phyloP scores from a whole-genome alignment of 371 early-diverging fungal species.

The Circinella minor region DNA sequence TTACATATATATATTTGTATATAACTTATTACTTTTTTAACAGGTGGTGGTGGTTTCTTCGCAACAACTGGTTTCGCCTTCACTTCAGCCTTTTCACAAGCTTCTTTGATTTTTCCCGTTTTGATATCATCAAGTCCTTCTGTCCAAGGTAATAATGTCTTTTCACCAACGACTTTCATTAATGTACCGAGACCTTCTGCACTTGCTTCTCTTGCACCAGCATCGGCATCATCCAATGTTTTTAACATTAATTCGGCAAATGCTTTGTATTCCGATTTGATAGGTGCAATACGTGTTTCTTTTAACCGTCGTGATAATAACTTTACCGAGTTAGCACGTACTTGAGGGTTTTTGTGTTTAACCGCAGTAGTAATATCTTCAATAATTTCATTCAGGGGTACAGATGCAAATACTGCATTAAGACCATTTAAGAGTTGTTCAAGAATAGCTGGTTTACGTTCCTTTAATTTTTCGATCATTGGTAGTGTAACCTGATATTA shows the following conservation, averaged over 20 bases:
- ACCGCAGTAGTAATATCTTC: slow-evolving; percentile 75
- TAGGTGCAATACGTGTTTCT: slow-evolving; percentile 67
- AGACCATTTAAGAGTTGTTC: slow-evolving; percentile 81
- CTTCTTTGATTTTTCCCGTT: slow-evolving; percentile 86
- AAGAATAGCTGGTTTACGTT: slow-evolving; percentile 87
- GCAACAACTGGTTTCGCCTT: slow-evolving; percentile 60
- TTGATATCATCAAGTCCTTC: slow-evolving; percentile 90
- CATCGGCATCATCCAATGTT: slow-evolving; percentile 86
- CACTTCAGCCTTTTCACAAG: slow-evolving; percentile 81
- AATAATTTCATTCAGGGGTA: slow-evolving; percentile 61
- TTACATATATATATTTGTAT: too few species aligned
- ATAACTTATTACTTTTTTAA: slow-evolving; percentile 25
- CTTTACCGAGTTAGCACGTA: slow-evolving; percentile 75
- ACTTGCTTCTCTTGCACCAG: slow-evolving; percentile 84
- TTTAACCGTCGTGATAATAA: slow-evolving; percentile 77
- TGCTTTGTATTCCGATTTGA: slow-evolving; percentile 80
- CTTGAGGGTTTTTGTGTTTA: slow-evolving; percentile 93
- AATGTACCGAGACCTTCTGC: slow-evolving; percentile 91
- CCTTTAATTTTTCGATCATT: slow-evolving; percentile 91
- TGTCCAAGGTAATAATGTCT: slow-evolving; percentile 68
- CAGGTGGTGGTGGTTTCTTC: slow-evolving; percentile 49
- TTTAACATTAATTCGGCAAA: slow-evolving; percentile 76
- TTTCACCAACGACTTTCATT: slow-evolving; percentile 86
- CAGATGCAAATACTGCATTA: slow-evolving; percentile 83
- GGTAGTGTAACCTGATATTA: slow-evolving; percentile 54